Evolutionary conservation across 208 protist species (phyloP).

Genomic region (Leishmania turanica): DNA sequence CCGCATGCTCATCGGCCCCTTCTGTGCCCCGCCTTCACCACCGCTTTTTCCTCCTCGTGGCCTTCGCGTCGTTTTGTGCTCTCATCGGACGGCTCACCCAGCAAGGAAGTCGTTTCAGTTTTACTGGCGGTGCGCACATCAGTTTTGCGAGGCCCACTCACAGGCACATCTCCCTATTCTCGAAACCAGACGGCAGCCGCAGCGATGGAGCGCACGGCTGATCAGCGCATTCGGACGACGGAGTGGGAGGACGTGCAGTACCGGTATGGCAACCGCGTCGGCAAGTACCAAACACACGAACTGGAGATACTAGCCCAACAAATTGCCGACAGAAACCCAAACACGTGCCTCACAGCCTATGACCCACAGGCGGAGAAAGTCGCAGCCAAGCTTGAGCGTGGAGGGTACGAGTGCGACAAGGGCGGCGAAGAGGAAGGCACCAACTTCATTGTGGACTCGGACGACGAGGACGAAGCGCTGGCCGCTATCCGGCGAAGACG

Average conservation of each 20-base stretch:
- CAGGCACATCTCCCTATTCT: not conserved
- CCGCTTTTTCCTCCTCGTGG: not conserved
- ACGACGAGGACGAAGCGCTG: conserved; percentile 84
- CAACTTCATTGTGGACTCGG: conserved; percentile 33
- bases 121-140: not conserved
- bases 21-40: not conserved
- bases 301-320: conserved; percentile 81
- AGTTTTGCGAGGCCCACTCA: conserved; percentile 1
- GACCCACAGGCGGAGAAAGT: conserved; percentile 72
- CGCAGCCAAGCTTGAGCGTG: conserved; percentile 67
- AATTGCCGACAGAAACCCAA: conserved; percentile 69
- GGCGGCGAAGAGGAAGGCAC: conserved; percentile 7
- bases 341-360: conserved; percentile 73
- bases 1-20: not conserved
- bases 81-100: not conserved
- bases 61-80: not conserved
- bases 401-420: conserved; percentile 42
- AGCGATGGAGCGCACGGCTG: conserved; percentile 77
- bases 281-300: conserved; percentile 85
- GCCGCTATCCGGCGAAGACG: conserved; percentile 57
- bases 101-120: not conserved
- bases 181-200: not conserved
- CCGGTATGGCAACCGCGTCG: conserved; percentile 86
- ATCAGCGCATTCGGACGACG: conserved; percentile 83
- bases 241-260: conserved; percentile 94